These are phyloP conservation scores for Zostera marina DNA, from an alignment of 116 monocot genomes.

Conservation along the genomic window DNA sequence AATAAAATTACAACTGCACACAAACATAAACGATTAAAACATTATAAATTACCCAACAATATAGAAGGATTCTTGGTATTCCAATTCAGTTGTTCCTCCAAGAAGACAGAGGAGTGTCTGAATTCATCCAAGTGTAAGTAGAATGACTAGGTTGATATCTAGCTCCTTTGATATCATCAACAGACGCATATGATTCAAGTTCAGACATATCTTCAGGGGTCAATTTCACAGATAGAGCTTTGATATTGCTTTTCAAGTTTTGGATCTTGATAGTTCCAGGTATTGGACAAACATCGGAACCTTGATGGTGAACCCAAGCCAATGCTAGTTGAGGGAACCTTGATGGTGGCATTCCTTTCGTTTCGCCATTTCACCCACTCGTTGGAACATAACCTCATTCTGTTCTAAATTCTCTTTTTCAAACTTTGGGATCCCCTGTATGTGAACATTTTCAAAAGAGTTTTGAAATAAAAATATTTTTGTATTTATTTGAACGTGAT, in stretches of 20 bases:
- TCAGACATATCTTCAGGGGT: constrained; percentile 2
- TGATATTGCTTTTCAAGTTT: too few species aligned
- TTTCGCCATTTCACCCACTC: constrained; percentile 9
- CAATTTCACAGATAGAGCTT: too few species aligned
- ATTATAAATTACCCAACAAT: too few species aligned
- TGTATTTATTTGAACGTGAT: not conserved
- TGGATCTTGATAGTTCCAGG: too few species aligned
- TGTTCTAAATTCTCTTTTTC: constrained; percentile 16
- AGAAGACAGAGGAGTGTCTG: not conserved
- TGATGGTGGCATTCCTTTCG: constrained; percentile 7
- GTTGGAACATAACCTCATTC: constrained; percentile 7
- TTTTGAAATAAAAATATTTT: too few species aligned
- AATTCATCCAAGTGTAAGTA: not conserved
- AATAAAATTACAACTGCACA: too few species aligned
- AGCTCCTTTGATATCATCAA: not conserved
- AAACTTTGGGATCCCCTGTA: constrained; percentile 15
- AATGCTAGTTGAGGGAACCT: constrained; percentile 10
- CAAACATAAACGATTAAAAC: too few species aligned
- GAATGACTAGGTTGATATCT: not conserved
- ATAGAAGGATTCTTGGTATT: too few species aligned
- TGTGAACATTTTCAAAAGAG: not conserved
- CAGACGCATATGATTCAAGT: not conserved
- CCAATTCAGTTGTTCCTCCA: not conserved
- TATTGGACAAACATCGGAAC: too few species aligned
- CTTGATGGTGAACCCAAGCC: too few species aligned